Evolutionary conservation across 805 yeast genomes (phyloP), one percentile per base, ranked within the genome.

Genomic region (Sporopachydermia quercuum): DNA sequence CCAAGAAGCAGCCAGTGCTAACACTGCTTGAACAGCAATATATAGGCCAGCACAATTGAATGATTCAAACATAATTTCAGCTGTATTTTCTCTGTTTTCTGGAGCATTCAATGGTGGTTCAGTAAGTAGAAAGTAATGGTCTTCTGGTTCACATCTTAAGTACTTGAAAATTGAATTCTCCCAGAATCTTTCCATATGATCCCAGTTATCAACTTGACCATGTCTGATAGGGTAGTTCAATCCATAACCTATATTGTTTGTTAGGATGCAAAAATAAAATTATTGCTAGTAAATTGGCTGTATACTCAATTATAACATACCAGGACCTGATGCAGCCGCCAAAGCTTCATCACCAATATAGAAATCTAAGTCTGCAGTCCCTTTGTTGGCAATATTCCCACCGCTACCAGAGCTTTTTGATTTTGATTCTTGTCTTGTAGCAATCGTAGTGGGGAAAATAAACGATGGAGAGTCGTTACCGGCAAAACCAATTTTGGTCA

Each of bases 41-140:
- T 91, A 91, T 45, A 91, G 68, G 44, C 99, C 99, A 14, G 97
- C 97, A 64, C 99, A 91, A 60, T 91, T 91, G 71, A 91, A 91
- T 15, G 94, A 78, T 65, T 91, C 99, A 63, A 91, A 91, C 93
- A 91, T 91, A 56, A 91, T 91, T 59, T 91, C 99, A 8, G 99
- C 99, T 1, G 95, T 86, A 58, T 84, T 85, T 59, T 91, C 98
- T 65, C 99, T 82, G 62, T 91, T 91, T 65, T 91, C 99, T 4
- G 99, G 99, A n/a, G 99, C 96, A 55, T 91, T 91, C 49, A 91
- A 72, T 16, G 99, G 99, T 6, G 99, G 99, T 63, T 91, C 99
- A 39, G 99, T 91, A 50, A 91, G 64, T 42, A 91, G 65, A 61
- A 91, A 91, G 56, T 84, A 86, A 56, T 91, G 99, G 61, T 91